Conservation (phyloP, 2,329 filamentous ascomycete genomes). For the Xylariaceae sp. region DNA sequence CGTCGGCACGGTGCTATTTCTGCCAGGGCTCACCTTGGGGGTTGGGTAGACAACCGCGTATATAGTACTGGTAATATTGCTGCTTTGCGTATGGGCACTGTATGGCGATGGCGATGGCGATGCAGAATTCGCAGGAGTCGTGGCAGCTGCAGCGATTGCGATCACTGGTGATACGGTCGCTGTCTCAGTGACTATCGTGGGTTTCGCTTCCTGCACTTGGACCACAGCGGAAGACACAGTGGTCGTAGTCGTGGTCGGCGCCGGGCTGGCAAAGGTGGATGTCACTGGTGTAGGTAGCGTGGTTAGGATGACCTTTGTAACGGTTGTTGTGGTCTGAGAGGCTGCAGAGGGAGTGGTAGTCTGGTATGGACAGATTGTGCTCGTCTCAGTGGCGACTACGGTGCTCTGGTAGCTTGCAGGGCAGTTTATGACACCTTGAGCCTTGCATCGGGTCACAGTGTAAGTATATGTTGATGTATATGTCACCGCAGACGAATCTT, state of each 20-base stretch:
- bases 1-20: no score
- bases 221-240: no score
- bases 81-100: no score
- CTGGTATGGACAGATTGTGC: conserved; percentile 7
- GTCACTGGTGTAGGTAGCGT: conserved; percentile 7
- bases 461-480: conserved; percentile 13
- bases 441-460: conserved; percentile 9
- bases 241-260: neutral
- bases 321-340: neutral
- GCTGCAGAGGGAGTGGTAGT: neutral
- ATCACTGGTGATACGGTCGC: no score
- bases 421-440: conserved; percentile 10
- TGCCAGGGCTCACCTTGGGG: no score
- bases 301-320: conserved; percentile 3
- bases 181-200: conserved; percentile 4
- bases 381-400: conserved; percentile 10
- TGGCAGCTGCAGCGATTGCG: no score
- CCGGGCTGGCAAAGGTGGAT: conserved; percentile 4
- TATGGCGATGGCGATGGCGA: no score
- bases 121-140: no score
- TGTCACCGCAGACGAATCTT: neutral
- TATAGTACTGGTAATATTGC: no score
- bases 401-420: conserved; percentile 11
- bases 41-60: no score
- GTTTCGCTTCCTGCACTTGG: no score